These are phyloP conservation scores for Phytophthora agathidicida DNA, from an alignment of 352 stramenopile genomes.

Conservation along the genomic window DNA sequence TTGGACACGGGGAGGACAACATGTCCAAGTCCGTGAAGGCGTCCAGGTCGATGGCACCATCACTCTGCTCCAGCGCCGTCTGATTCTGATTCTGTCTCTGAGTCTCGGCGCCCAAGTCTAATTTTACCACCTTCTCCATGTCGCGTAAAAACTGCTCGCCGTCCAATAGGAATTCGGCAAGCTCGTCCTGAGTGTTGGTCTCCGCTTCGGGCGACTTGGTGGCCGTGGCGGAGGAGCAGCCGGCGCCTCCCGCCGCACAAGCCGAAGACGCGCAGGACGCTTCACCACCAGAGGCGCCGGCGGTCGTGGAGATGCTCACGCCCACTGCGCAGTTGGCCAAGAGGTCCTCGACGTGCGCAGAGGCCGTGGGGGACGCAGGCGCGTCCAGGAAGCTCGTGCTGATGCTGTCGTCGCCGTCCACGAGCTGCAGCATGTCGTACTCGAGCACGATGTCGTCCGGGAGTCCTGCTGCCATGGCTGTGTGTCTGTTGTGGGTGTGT, in stretches of 20 bases:
- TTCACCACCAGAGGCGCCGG: too few species aligned
- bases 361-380: conserved; percentile 7
- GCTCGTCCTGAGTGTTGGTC: conserved; percentile 36
- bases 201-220: conserved; percentile 18
- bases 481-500: conserved; percentile 4
- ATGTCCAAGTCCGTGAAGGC: conserved; percentile 55
- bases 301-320: conserved; percentile 29
- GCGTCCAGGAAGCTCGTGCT: conserved; percentile 21
- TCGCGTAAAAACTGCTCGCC: conserved; percentile 62
- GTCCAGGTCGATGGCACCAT: conserved; percentile 44
- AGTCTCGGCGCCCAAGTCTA: conserved; percentile 36
- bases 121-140: conserved; percentile 56
- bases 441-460: conserved; percentile 50
- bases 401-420: conserved; percentile 33
- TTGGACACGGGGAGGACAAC: conserved; percentile 60
- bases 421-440: conserved; percentile 51
- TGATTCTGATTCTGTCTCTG: conserved; percentile 27
- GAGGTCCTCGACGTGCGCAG: conserved; percentile 35
- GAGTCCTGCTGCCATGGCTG: conserved; percentile 36
- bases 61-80: conserved; percentile 26
- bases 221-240: conserved; percentile 14
- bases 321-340: conserved; percentile 38
- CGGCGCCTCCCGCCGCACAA: conserved; percentile 11
- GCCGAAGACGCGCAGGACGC: conserved; percentile 21
- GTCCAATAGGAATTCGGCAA: conserved; percentile 58